These are phyloP conservation scores for Elsinoe fawcettii DNA, from an alignment of 2,329 filamentous ascomycete species.

Conservation along the genomic window DNA sequence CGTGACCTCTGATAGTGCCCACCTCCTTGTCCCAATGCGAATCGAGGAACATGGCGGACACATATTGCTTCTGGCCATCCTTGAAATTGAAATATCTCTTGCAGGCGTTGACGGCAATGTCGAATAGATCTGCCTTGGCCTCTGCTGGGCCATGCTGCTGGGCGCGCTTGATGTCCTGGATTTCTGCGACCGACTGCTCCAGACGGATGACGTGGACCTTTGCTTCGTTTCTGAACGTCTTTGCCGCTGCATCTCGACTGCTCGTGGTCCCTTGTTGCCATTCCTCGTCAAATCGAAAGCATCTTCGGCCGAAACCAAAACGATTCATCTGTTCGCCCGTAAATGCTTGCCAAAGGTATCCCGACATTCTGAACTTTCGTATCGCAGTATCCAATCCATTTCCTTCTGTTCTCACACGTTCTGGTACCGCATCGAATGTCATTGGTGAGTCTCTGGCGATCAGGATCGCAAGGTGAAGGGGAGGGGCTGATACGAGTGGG, in stretches of 20 bases:
- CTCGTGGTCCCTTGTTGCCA: slow-evolving; percentile 82
- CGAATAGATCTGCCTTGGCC: slow-evolving; percentile 65
- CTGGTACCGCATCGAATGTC: slow-evolving; percentile 74
- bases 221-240: slow-evolving; percentile 79
- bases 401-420: slow-evolving; percentile 68
- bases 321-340: slow-evolving; percentile 94
- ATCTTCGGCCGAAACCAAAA: slow-evolving; percentile 75
- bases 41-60: slow-evolving; percentile 80
- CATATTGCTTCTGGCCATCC: slow-evolving; percentile 76
- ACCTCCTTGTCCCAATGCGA: slow-evolving; percentile 72
- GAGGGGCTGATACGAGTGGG: slow-evolving; percentile 67
- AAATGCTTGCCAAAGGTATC: slow-evolving; percentile 94
- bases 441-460: slow-evolving; percentile 80
- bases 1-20: slow-evolving; percentile 69
- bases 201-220: slow-evolving; percentile 79
- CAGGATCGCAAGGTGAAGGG: slow-evolving; percentile 81
- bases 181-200: slow-evolving; percentile 75
- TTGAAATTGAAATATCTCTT: slow-evolving; percentile 65
- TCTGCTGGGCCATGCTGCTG: slow-evolving; percentile 67
- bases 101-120: slow-evolving; percentile 69
- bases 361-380: slow-evolving; percentile 87
- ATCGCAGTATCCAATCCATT: slow-evolving; percentile 74
- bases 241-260: slow-evolving; percentile 60
- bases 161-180: slow-evolving; percentile 67
- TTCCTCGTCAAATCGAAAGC: slow-evolving; percentile 88